Conservation (phyloP, 352 stramenopile genomes). For the Blastocystis sp. region DNA sequence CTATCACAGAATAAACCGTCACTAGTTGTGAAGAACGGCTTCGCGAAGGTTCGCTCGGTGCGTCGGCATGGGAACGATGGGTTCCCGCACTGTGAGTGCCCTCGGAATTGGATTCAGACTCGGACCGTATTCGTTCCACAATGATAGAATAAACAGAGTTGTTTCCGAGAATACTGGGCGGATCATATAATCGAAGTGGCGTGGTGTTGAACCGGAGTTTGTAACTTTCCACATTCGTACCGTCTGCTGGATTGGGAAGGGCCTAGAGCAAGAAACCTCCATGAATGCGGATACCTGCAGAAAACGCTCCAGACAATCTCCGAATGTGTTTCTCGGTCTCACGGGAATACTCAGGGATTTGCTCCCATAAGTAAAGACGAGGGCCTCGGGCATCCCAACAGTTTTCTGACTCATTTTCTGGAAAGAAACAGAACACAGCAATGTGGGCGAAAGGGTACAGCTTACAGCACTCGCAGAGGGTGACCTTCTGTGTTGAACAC, state of each 20-base stretch:
- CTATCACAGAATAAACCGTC: too few relatives aligned
- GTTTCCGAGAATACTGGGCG: not conserved
- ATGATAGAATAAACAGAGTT: not conserved
- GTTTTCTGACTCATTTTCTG: not conserved
- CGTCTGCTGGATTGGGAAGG: not conserved
- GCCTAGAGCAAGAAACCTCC: not conserved
- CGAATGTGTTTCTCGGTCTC: not conserved
- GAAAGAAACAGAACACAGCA: not conserved
- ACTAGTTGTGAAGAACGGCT: too few relatives aligned
- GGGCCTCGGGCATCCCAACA: not conserved
- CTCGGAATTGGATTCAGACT: too few relatives aligned
- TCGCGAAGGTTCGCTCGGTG: too few relatives aligned
- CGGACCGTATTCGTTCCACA: not conserved
- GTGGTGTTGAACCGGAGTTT: not conserved
- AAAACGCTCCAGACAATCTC: not conserved
- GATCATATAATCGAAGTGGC: not conserved
- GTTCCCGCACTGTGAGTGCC: too few relatives aligned
- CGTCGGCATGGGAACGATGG: too few relatives aligned
- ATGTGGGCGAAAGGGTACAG: not conserved
- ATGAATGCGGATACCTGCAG: not conserved
- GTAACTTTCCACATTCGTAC: not conserved
- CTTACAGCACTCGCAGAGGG: conserved; percentile 63
- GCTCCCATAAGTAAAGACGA: not conserved
- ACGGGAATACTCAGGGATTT: not conserved
- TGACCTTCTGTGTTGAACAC: conserved; percentile 91